Percentiles rank a stretch among this genome's conserved stretches.
phyloP scores from a whole-genome alignment of 108 stramenopile genomes.

The Pseudonitzschia multiseries region DNA sequence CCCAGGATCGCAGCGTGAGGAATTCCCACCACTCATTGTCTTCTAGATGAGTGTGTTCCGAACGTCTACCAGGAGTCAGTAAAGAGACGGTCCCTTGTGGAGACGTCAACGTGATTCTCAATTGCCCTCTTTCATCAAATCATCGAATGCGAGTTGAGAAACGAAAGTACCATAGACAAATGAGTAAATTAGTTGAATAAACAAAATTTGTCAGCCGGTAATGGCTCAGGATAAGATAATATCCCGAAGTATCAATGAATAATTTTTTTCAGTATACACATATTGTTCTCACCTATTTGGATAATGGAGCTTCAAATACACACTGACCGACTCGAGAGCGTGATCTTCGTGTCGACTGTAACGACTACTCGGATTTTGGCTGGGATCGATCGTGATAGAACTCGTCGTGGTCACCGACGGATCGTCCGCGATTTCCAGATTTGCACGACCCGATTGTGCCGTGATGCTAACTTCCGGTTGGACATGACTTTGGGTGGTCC shows the following conservation, averaged over 20 bases:
- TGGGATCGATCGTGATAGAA: background rate
- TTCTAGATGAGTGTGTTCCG: conserved; percentile 21
- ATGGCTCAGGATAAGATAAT: too few species aligned
- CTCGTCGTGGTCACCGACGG: background rate
- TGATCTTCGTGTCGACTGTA: conserved; percentile 1
- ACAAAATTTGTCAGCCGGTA: too few species aligned
- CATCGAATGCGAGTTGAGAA: background rate
- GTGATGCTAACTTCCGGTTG: conserved; percentile 3
- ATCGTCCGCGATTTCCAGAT: conserved; percentile 5
- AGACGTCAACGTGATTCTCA: conserved; percentile 35
- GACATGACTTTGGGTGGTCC: background rate
- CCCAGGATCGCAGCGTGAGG: conserved; percentile 48
- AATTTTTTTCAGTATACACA: too few species aligned
- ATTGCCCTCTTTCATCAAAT: conserved; percentile 25
- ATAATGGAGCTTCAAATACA: conserved; percentile 22
- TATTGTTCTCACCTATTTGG: background rate
- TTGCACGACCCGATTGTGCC: background rate
- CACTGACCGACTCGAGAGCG: conserved; percentile 23
- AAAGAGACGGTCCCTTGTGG: conserved; percentile 41
- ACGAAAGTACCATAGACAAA: background rate
- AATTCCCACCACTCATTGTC: conserved; percentile 37
- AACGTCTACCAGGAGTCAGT: conserved; percentile 30
- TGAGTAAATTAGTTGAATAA: background rate
- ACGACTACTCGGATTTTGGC: background rate
- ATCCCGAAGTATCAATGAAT: too few species aligned